Base-by-base conservation (phyloP, 805 yeast genomes). In the Clavispora asparagi region DNA sequence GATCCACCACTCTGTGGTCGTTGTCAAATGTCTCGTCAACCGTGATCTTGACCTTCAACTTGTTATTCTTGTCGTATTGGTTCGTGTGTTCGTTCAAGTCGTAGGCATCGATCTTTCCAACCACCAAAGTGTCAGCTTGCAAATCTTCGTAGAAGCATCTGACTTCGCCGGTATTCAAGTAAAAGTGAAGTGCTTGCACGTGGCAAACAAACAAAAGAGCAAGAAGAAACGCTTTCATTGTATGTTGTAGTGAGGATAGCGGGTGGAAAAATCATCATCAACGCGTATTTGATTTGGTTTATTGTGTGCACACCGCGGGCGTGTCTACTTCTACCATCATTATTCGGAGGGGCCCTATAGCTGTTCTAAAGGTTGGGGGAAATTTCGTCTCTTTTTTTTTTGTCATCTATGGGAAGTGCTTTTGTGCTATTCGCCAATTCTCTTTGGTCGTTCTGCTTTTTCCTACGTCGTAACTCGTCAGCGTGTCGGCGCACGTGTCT, bases 71-170 rank as follows among this genome's bases (percentile, higher is more conserved):
- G 57, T 73, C 70, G 60, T 74, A 82, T 36, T 74, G 75, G 39
- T 67, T 58, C 7, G 75, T 64, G 30, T 68, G 63, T 16, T 74
- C 73, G 54, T 78, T 74, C 49, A 67, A 74, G 56, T 85, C 90
- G 61, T 76, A 77, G 3, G 87, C 86, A 54, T 85, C 85, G 54
- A 87, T 81, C 58, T 59, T 71, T 45, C 92, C 96, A 47, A 86
- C 86, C 19, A 91, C 85, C 47, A 92, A 76, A n/a, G 95, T 81
- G 55, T 83, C 86, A 52, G 76, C 73, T 14, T 87, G 82, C 49
- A 92, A 72, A 50, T 86, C 95, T 61, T 91, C 94, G 58, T 70
- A 85, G 64, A 92, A 92, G 67, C 98, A 94, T 55, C 81, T 81
- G 39, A 81, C 76, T 53, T 85, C 85, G 29, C 84, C 90, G 1